A percentile compares a stretch with the other conserved stretches of the same genome.
Evolutionary conservation across 2,329 filamentous ascomycete species (phyloP).

Genomic region (Fusarium algeriense): DNA sequence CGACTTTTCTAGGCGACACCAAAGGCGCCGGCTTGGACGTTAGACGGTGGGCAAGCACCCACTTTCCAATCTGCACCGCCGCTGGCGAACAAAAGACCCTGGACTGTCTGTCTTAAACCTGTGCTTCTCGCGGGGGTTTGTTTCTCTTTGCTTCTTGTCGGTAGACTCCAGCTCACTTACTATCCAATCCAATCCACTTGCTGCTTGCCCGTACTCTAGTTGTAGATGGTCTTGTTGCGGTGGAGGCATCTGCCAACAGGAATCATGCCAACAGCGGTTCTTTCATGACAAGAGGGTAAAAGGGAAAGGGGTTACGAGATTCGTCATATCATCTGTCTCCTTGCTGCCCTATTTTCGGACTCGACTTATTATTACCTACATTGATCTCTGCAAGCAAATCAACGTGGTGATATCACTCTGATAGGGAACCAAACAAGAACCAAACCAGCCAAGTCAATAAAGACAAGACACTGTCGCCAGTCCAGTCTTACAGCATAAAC

Average conservation of each 20-base stretch:
- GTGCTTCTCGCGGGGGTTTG: slow-evolving; percentile 17
- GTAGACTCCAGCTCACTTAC: slow-evolving; percentile 20
- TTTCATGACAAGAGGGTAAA: slow-evolving; percentile 25
- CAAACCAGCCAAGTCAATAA: slow-evolving; percentile 4
- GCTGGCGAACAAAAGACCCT: slow-evolving; percentile 43
- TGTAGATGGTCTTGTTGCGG: slow-evolving; percentile 39
- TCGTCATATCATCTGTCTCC: slow-evolving; percentile 23
- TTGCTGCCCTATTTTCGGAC: slow-evolving; percentile 9
- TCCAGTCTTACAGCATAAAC: slow-evolving; percentile 32
- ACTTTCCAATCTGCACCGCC: slow-evolving; percentile 35
- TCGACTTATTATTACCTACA: not conserved
- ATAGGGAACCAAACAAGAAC: slow-evolving; percentile 24
- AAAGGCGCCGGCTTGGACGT: slow-evolving; percentile 15
- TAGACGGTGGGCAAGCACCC: slow-evolving; percentile 28
- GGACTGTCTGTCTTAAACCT: slow-evolving; percentile 2
- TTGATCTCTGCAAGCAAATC: slow-evolving; percentile 22
- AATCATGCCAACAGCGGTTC: slow-evolving; percentile 37
- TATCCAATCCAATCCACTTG: slow-evolving; percentile 29
- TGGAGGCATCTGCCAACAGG: slow-evolving; percentile 37
- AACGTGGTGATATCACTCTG: slow-evolving; percentile 33
- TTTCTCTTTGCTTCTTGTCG: slow-evolving; percentile 18
- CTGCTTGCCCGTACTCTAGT: slow-evolving; percentile 26
- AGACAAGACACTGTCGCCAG: slow-evolving; percentile 1
- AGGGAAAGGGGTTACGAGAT: slow-evolving; percentile 20
- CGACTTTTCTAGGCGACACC: slow-evolving; percentile 34